Evolutionary conservation across 805 yeast species (phyloP), one percentile per base, ranked within the genome.

Genomic region (Suhomyces emberorum): DNA sequence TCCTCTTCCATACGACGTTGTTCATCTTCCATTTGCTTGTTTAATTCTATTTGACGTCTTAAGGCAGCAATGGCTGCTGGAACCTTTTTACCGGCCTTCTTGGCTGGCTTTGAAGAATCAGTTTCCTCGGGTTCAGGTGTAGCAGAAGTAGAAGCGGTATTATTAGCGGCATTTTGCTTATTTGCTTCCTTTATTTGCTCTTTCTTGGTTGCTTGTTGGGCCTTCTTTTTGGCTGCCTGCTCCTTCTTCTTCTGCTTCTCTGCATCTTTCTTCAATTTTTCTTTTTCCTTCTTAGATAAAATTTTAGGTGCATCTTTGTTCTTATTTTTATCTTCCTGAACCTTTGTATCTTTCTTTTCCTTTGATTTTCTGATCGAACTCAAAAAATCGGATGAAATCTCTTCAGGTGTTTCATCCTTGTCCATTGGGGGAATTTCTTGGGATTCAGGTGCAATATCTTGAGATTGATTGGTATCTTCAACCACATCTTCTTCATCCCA

Each of bases 11-110:
- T 69, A 46, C 79, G 76, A 46, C 74, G 75, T 43, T 78, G 83
- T 54, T 87, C 93, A 55, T 87, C 96, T 64, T 91, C 98, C 34
- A 79, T 69, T 57, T 88, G 93, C 56, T 88, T 86, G 59, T 83
- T 80, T 60, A 87, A 70, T 59, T 91, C 97, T 60, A 89, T 71
- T 72, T 88, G 97, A 57, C 81, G 81, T 64, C 75, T 89, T 58
- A 91, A 76, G 31, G 95, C 95, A 33, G 97, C 95, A 54, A 91
- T 72, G 54, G 91, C 95, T 19, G 95, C 95, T 39, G 89, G 88
- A 32, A 79, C 81, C 65, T 87, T 89, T 70, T 88, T 88, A 43
- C 78, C 81, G 42, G 76, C 78, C 54, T 79, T 78, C 32, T 66
- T 63, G 17, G 59, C 56, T 16, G 58, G 48, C 11, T 68, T 50